Percentiles rank a stretch among this genome's conserved stretches.
Conservation (phyloP, 2,329 filamentous ascomycete species). For the Pseudovirgaria hyperparasitica region DNA sequence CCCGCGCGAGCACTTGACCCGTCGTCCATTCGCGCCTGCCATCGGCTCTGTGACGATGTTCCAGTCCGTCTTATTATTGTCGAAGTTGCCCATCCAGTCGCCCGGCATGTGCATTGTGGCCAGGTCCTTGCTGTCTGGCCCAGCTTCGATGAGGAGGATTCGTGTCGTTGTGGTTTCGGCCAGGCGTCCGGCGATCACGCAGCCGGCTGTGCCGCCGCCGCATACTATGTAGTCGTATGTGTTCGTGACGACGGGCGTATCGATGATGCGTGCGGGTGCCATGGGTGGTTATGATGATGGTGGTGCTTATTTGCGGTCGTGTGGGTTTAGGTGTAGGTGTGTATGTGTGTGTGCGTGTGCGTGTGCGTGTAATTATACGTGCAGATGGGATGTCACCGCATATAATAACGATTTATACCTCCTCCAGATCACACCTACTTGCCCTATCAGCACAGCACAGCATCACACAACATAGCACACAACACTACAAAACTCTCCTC, state of each 20-base stretch:
- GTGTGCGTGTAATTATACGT: too few species aligned
- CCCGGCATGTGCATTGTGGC: constrained; percentile 41
- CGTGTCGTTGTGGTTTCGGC: constrained; percentile 30
- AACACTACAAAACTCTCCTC: too few species aligned
- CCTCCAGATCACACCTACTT: too few species aligned
- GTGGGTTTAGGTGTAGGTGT: too few species aligned
- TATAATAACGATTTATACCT: too few species aligned
- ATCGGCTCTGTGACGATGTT: constrained; percentile 34
- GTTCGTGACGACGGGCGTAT: neutral
- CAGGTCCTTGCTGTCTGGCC: constrained; percentile 30
- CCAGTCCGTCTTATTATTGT: constrained; percentile 39
- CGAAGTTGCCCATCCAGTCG: constrained; percentile 36
- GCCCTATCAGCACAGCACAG: too few species aligned
- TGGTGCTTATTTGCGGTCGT: too few species aligned
- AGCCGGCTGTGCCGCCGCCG: constrained; percentile 35
- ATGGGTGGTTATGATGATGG: too few species aligned
- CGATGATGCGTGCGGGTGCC: too few species aligned
- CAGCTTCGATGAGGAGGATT: constrained; percentile 36
- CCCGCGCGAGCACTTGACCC: constrained; percentile 36
- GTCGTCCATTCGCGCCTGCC: constrained; percentile 26
- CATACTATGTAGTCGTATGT: neutral
- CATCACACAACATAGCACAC: too few species aligned
- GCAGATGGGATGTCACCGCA: too few species aligned
- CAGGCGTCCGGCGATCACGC: constrained; percentile 35
- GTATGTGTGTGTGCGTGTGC: too few species aligned